Evolutionary conservation across 2,329 filamentous ascomycete genomes (phyloP).

Genomic region (Escovopsis sp.): DNA sequence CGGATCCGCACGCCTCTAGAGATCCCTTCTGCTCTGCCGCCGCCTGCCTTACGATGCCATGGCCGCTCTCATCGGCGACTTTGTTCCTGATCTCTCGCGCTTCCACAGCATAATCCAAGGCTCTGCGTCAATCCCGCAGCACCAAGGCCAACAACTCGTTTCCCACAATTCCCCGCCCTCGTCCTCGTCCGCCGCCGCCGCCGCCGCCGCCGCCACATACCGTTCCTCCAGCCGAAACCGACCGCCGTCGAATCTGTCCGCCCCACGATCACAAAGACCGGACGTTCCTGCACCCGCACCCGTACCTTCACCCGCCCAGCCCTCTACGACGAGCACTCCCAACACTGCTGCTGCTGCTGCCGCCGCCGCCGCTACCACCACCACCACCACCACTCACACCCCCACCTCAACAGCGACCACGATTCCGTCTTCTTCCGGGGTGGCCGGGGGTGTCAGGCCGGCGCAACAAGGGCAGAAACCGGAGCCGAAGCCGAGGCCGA

Average conservation of each 20-base stretch:
- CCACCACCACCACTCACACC: slow-evolving; percentile 6
- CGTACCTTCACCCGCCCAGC: slow-evolving; percentile 2
- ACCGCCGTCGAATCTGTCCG: slow-evolving; percentile 1
- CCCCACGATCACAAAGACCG: not conserved
- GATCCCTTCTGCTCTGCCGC: not conserved
- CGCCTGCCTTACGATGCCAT: slow-evolving; percentile 28
- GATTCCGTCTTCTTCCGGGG: slow-evolving; percentile 8
- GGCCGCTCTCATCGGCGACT: slow-evolving; percentile 54
- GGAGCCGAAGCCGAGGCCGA: too few species aligned
- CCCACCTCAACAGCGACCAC: slow-evolving; percentile 5
- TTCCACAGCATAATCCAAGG: slow-evolving; percentile 55
- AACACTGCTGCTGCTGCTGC: slow-evolving; percentile 1
- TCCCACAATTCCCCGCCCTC: slow-evolving; percentile 3
- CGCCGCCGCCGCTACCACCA: slow-evolving; percentile 4
- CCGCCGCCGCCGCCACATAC: slow-evolving; percentile 4
- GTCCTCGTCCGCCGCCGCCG: slow-evolving; percentile 3
- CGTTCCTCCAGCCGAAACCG: slow-evolving; percentile 5
- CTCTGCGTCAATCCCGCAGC: slow-evolving; percentile 28
- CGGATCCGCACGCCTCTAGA: not conserved
- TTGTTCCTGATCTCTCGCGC: slow-evolving; percentile 55
- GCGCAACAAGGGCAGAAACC: slow-evolving; percentile 2
- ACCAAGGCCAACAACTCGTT: slow-evolving; percentile 27
- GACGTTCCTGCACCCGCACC: slow-evolving; percentile 1
- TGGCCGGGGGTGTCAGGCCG: slow-evolving; percentile 9
- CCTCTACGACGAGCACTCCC: not conserved